Conservation (phyloP, 495 filamentous ascomycete genomes). For the Neurospora sp. region DNA sequence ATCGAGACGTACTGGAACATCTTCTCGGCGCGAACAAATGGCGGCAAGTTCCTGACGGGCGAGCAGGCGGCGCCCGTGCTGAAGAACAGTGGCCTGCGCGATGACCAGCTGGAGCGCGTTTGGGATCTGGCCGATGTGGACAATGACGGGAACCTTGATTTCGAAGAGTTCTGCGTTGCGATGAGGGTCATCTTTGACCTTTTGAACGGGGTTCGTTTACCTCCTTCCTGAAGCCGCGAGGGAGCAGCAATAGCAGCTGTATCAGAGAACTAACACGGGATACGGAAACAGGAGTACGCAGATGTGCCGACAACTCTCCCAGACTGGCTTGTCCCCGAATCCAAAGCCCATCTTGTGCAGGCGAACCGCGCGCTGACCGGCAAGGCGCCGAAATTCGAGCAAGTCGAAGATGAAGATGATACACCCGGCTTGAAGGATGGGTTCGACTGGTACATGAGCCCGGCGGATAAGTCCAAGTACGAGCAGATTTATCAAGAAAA, state of each 20-base stretch:
- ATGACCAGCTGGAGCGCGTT: conserved; percentile 91
- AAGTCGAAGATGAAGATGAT: conserved; percentile 65
- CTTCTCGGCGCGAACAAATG: conserved; percentile 75
- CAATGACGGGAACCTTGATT: conserved; percentile 91
- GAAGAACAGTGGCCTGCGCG: conserved; percentile 85
- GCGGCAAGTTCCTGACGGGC: conserved; percentile 76
- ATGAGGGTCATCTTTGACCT: conserved; percentile 97
- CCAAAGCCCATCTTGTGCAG: conserved; percentile 90
- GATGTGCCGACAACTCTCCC: conserved; percentile 77
- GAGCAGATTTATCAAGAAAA: conserved; percentile 91
- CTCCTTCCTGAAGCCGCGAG: neutral
- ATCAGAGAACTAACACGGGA: conserved; percentile 1
- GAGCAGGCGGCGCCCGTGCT: conserved; percentile 87
- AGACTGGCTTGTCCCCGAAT: conserved; percentile 94
- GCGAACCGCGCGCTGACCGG: conserved; percentile 73
- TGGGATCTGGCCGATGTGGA: conserved; percentile 98
- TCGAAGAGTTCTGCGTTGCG: conserved; percentile 98
- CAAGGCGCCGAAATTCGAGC: conserved; percentile 69
- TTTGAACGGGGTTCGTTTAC: conserved; percentile 66
- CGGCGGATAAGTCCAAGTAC: conserved; percentile 80
- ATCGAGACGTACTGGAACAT: conserved; percentile 99
- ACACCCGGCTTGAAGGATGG: conserved; percentile 80
- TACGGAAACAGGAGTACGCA: conserved; percentile 61
- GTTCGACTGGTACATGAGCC: conserved; percentile 99
- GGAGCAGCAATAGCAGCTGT: neutral